Percentiles rank a stretch among this genome's conserved stretches.
Evolutionary conservation across 306 rosid genomes (phyloP).

Genomic region (Potentilla sterilis): DNA sequence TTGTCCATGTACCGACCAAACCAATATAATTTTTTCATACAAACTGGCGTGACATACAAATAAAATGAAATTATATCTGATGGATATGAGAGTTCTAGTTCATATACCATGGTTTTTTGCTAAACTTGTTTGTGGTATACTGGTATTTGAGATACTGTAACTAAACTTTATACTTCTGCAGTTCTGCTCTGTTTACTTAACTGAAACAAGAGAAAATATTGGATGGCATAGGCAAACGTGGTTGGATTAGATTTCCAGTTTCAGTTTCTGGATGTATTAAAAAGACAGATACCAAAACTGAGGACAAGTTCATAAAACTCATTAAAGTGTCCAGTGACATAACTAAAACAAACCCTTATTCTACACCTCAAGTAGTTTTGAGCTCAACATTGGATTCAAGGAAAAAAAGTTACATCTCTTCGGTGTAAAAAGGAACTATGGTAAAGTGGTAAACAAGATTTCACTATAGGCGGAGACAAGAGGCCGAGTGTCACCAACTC

Average conservation of each 20-base stretch:
- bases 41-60: background rate
- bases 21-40: background rate
- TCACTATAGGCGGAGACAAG: slow-evolving; percentile 6
- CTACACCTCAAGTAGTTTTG: too few relatives aligned
- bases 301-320: background rate
- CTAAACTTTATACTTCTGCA: background rate
- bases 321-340: too few relatives aligned
- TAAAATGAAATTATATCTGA: background rate
- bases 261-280: background rate
- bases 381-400: background rate
- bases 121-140: background rate
- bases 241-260: background rate
- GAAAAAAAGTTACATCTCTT: background rate
- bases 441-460: background rate
- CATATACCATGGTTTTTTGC: background rate
- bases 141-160: background rate
- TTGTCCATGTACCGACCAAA: background rate
- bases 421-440: background rate
- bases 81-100: background rate
- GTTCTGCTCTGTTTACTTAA: background rate
- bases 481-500: slow-evolving; percentile 18
- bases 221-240: background rate
- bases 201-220: background rate
- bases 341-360: too few relatives aligned
- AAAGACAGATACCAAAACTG: background rate